Evolutionary conservation across 306 rosid species (phyloP), one percentile per base, ranked within the genome.

Genomic region (Citrullus amarus): DNA sequence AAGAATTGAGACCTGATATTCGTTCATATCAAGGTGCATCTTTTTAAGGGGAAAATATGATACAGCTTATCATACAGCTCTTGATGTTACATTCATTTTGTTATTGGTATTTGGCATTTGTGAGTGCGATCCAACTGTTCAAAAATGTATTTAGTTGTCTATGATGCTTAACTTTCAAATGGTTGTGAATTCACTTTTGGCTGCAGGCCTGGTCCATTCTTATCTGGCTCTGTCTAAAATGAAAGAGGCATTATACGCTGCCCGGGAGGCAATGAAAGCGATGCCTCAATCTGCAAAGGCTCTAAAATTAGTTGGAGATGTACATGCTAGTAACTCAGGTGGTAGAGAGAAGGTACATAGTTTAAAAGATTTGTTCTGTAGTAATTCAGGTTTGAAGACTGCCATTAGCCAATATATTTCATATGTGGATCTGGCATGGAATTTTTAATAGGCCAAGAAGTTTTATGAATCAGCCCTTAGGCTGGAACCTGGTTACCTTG

Each of bases 211-310:
- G 87, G 99, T 96, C 80, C 98, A 92, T 82, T 91, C 99, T 51
- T 91, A 90, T 87, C 85, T 96, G 83, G 89, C 91, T 56, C 93
- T 96, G 76, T 85, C 91, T 72, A 96, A 96, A 88, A 84, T 88
- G 65, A 96, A 96, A 85, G 99, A 96, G 86, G 98, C 99, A 80
- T 81, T 96, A 72, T 90, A 96, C 88, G 97, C 98, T 75, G 85
- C 99, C 9, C 89, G 99, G 89, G 99, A 92, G 86, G 99, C 99
- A 58, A 93, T 96, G 99, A 96, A 91, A 83, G 97, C 98, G 84
- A 96, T 93, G 97, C 99, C 99, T 82, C 98, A 96, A 79, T 96
- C 98, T 1, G 99, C 99, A 18, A 96, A 93, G 92, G 98, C 99
- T 70, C 87, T 93, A 78, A 96, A 96, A 86, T 83, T 96, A 82